Evolutionary conservation across 202 grass and related monocot species (phyloP), one percentile per base, ranked within the genome.

Genomic region (Panicum virgatum): DNA sequence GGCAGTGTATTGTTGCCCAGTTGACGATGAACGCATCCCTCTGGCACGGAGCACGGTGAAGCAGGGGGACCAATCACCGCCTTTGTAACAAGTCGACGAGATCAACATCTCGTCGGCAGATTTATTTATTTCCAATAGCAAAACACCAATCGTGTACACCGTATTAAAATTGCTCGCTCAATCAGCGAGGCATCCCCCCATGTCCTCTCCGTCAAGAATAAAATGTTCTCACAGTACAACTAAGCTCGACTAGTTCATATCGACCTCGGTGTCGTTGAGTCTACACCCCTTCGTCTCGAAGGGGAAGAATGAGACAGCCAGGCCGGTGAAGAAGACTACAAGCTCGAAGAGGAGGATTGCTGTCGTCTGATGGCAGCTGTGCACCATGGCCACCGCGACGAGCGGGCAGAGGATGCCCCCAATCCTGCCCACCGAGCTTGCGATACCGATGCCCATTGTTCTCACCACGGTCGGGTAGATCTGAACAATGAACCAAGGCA

Each of bases 401-500:
- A 98, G 96, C 5, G 96, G 96, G 77, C 96, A 98, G n/a, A 95
- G 82, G 39, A 93, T 93, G 15, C 92, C 96, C 0, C 96, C 96
- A 1, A 98, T 98, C 84, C 96, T 96, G 63, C 90, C 96, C 1
- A 98, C 90, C 0, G 96, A 93, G 78, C 96, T 98, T 1, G 92
- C 96, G 5, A 94, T 61, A 6, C 95, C 95, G 5, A 98, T 96
- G 39, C 92, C 96, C 0, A 92, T 96, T 1, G 92, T 77, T 42
- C 96, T 88, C 25, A 98, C 89, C 0, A 87, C 84, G n/a, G 96
- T 98, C 5, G 96, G 96, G 73, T 98, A 98, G 46, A 98, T 98
- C 96, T 98, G 80, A 39, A 66, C 38, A 75, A 77, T 10, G 32
- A 10, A 36, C 29, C 57, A 62, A 62, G 19, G 7, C 65, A 12